Base-by-base conservation (phyloP, 106 monocot species). In the Dendrobium chrysotoxum region DNA sequence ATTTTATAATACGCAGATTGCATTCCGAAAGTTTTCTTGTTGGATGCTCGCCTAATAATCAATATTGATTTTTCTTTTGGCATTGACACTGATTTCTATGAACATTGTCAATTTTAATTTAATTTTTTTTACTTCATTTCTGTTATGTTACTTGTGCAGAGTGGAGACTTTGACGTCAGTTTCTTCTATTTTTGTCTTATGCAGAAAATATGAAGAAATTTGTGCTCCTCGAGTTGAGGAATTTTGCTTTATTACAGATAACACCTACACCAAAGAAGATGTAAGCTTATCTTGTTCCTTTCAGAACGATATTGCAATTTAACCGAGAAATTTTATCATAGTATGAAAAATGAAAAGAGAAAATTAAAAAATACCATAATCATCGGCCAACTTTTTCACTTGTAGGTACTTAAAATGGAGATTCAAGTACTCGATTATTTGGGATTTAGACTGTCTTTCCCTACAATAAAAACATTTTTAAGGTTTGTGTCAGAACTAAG, bases 401-500 rank as follows among this genome's bases (percentile, higher is more conserved):
- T 70, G 70, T 86, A 97, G 97, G 97, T 97, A 17, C 72, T 90
- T 35, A 82, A 81, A 83, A 94, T 97, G 97, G 97, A 97, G 76
- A 85, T 45, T 66, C 58, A 85, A 76, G 94, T 97, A 57, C 79
- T 94, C 20, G 86, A 81, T 41, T 55, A 79, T 82, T 42, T 94
- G 80, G 75, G 80, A 5, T 97, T 89, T 85, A 80, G 84, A 28
- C 84, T 97, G 20, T 94, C 92, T n/a, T 85, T 92, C 8, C 97
- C 92, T 3, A 97, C 94, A 20, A 76, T 83, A 76, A 97, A 94
- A 86, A 92, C 89, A 75, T 97, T 97, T 89, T 87, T 97, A 66
- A 92, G 97, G 97, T 96, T 53, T 65, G 74, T 20, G 16, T n/a
- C 55, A 20, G 5, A 35, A 53, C 15, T 18, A 46, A 25, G 26